These are phyloP conservation scores for Leccinum colubrinum DNA, from an alignment of 1,284 basidiomycete species.

Conservation along the genomic window DNA sequence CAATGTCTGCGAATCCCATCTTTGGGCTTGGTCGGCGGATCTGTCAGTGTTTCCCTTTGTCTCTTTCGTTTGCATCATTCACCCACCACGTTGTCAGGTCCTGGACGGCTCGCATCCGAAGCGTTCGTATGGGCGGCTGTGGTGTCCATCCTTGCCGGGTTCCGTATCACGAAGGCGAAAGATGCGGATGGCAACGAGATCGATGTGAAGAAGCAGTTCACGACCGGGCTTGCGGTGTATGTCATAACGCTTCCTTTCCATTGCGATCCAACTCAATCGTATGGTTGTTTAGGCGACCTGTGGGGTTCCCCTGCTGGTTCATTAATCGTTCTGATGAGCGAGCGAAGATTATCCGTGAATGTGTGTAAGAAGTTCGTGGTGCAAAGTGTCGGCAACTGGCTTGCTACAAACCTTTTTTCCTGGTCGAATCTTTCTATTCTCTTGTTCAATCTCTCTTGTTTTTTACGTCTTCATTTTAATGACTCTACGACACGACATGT, in stretches of 20 bases:
- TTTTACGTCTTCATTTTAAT: background rate
- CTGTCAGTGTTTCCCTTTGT: constrained; percentile 19
- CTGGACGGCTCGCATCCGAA: constrained; percentile 26
- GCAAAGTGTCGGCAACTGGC: no score
- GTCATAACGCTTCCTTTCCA: constrained; percentile 8
- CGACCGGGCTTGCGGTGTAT: constrained; percentile 33
- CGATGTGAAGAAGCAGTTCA: constrained; percentile 33
- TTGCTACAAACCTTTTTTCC: background rate
- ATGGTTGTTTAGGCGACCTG: constrained; percentile 16
- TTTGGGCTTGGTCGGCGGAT: constrained; percentile 42
- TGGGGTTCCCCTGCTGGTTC: constrained; percentile 24
- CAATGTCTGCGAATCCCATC: constrained; percentile 35
- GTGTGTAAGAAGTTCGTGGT: background rate
- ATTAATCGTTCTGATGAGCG: constrained; percentile 18
- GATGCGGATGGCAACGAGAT: constrained; percentile 35
- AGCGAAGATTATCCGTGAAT: constrained; percentile 10
- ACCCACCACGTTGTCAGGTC: constrained; percentile 10
- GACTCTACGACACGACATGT: background rate
- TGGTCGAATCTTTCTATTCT: background rate
- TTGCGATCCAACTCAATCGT: background rate
- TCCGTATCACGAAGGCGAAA: constrained; percentile 37
- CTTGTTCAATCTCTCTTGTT: background rate
- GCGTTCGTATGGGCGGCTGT: constrained; percentile 22
- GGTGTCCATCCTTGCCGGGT: constrained; percentile 38
- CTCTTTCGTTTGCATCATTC: constrained; percentile 10